phyloP scores from a whole-genome alignment of 2,329 filamentous ascomycete genomes.

The Fusarium equiseti region DNA sequence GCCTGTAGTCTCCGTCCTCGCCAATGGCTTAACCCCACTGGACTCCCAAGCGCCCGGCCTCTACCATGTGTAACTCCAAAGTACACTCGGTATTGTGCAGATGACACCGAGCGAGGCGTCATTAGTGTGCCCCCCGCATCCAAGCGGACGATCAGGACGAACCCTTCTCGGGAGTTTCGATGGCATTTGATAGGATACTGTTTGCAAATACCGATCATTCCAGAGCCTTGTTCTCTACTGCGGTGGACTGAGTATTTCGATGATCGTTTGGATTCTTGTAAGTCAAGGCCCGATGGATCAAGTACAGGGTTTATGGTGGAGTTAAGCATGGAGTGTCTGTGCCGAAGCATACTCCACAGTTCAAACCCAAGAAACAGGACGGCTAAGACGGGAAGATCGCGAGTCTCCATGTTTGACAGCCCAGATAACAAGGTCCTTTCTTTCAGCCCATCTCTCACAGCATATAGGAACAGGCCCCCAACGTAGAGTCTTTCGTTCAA shows the following conservation, averaged over 20 bases:
- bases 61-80: neutral
- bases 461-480: neutral
- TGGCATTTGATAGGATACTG: neutral
- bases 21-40: neutral
- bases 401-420: neutral
- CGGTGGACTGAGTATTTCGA: rapidly evolving
- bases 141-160: neutral
- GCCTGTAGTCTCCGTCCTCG: rapidly evolving
- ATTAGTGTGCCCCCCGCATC: conserved; percentile 11
- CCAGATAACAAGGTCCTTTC: neutral
- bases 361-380: neutral
- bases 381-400: neutral
- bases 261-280: neutral
- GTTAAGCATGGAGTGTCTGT: neutral
- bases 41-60: neutral
- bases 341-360: neutral
- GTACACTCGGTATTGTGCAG: neutral
- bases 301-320: neutral
- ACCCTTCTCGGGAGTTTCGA: neutral
- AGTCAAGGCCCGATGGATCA: neutral
- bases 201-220: rapidly evolving
- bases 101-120: neutral
- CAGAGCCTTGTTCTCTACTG: neutral
- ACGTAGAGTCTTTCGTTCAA: neutral
- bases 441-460: neutral